These are phyloP conservation scores for Colletotrichum musicola DNA, from an alignment of 2,329 filamentous ascomycete genomes.

Conservation along the genomic window DNA sequence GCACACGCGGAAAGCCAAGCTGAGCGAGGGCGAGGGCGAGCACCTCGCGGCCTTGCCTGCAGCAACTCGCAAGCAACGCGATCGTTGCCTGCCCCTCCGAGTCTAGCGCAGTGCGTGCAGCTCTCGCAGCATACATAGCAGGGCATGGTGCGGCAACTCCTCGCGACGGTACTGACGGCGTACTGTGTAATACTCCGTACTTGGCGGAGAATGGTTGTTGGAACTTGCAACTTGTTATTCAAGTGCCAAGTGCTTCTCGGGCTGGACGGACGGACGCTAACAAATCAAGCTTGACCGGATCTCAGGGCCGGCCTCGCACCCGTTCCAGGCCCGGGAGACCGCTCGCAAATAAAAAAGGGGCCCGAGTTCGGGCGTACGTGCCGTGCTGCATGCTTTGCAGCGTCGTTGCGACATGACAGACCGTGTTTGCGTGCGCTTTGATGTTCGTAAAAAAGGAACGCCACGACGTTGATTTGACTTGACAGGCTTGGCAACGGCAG, in stretches of 20 bases:
- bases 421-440: conserved; percentile 1
- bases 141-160: neutral
- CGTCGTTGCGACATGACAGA: neutral
- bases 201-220: no score
- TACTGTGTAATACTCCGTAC: no score
- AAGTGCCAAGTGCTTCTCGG: conserved; percentile 11
- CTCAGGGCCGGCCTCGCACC: conserved; percentile 13
- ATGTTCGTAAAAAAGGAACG: neutral
- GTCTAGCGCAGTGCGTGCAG: conserved; percentile 6
- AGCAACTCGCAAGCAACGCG: neutral
- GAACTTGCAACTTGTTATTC: neutral
- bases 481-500: conserved; percentile 25
- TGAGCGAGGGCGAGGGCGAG: neutral
- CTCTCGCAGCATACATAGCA: conserved; percentile 9
- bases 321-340: neutral
- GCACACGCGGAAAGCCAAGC: conserved; percentile 27
- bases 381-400: conserved; percentile 1
- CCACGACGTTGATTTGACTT: conserved; percentile 24
- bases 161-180: no score
- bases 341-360: neutral
- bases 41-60: neutral
- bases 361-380: conserved; percentile 22
- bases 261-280: conserved; percentile 32
- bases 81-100: conserved; percentile 14
- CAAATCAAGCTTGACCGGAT: conserved; percentile 34